Evolutionary conservation across 2,329 filamentous ascomycete genomes (phyloP), one percentile per base, ranked within the genome.

Genomic region (Arthrobotrys megalospora): DNA sequence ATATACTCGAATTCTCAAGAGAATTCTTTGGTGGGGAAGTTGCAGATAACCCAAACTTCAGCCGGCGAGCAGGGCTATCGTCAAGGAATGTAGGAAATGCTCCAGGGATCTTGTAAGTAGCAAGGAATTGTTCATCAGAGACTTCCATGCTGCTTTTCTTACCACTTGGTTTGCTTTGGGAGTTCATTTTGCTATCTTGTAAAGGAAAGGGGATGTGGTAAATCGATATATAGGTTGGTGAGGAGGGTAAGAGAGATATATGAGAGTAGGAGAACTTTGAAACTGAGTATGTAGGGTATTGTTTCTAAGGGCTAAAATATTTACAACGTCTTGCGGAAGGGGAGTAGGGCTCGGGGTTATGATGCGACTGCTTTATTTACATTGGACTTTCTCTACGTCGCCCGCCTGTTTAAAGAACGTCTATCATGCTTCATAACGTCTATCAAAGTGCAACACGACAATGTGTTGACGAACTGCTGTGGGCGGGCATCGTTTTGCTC

Each of bases 311-410:
- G 24, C 6, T 52, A 21, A 6, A 28, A 28, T 11, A 34, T 16
- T 12, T 32, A 6, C 28, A n/a, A 14, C 14, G 12, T 16, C 48
- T 34, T n/a, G n/a, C n/a, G n/a, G n/a, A n/a, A 38, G 36, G 36
- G 14, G 52, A n/a, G 7, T 48, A 64, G 60, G 60, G 58, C 38
- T 34, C 28, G 24, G 21, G 36, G 43, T 41, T 47, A 34, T 5
- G n/a, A 32, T 64, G 60, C 60, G 38, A 64, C 60, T 64, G 60
- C 60, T 48, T 48, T 64, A 64, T 64, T 64, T 64, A 34, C 24
- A 48, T 50, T 68, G 19, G 6, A 45, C 16, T 47, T 52, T 43
- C 21, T n/a, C 45, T 43, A 14, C 6, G 55, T 60, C 34, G 6
- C 32, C n/a, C 16, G 3, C 6, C 34, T 7, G 34, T 6, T 38